Evolutionary conservation across 2,329 filamentous ascomycete genomes (phyloP).

Genomic region (Taxawa tesnikishii): DNA sequence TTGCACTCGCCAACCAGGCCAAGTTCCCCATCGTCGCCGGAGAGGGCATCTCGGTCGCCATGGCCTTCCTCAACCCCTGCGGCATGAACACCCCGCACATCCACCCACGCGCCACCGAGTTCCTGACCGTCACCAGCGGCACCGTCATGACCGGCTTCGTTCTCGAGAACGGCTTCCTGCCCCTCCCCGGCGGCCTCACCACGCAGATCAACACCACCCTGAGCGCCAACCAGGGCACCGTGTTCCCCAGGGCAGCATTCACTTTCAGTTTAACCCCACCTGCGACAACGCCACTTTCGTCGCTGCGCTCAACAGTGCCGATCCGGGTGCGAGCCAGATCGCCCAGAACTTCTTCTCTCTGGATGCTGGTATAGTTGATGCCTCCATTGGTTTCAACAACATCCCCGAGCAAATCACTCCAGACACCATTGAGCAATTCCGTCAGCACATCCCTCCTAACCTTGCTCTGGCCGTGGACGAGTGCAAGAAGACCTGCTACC

Average conservation of each 20-base stretch:
- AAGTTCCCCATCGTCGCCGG: slow-evolving; percentile 27
- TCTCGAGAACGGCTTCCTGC: slow-evolving; percentile 31
- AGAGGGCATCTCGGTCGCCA: slow-evolving; percentile 24
- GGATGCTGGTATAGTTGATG: slow-evolving; percentile 22
- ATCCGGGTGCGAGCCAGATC: slow-evolving; percentile 29
- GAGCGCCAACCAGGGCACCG: slow-evolving; percentile 30
- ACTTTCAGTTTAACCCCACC: slow-evolving; percentile 36
- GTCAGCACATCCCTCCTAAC: slow-evolving; percentile 22
- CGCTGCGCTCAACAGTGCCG: slow-evolving; percentile 29
- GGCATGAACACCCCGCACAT: slow-evolving; percentile 37
- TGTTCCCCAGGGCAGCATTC: slow-evolving; percentile 34
- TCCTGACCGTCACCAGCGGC: slow-evolving; percentile 31
- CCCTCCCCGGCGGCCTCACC: slow-evolving; percentile 13
- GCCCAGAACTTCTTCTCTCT: slow-evolving; percentile 32
- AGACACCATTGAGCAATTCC: slow-evolving; percentile 23
- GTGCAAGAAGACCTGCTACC: slow-evolving; percentile 40
- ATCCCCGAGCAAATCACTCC: slow-evolving; percentile 21
- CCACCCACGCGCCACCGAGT: slow-evolving; percentile 36
- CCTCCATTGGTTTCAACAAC: slow-evolving; percentile 23
- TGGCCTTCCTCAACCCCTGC: slow-evolving; percentile 29
- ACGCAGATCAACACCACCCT: slow-evolving; percentile 28
- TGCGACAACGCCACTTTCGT: slow-evolving; percentile 33
- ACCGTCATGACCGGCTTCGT: slow-evolving; percentile 32
- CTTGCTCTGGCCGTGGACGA: slow-evolving; percentile 41
- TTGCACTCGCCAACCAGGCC: slow-evolving; percentile 19